phyloP scores from a whole-genome alignment of 2,329 filamentous ascomycete species.

The Trichophyton mentagrophytes region DNA sequence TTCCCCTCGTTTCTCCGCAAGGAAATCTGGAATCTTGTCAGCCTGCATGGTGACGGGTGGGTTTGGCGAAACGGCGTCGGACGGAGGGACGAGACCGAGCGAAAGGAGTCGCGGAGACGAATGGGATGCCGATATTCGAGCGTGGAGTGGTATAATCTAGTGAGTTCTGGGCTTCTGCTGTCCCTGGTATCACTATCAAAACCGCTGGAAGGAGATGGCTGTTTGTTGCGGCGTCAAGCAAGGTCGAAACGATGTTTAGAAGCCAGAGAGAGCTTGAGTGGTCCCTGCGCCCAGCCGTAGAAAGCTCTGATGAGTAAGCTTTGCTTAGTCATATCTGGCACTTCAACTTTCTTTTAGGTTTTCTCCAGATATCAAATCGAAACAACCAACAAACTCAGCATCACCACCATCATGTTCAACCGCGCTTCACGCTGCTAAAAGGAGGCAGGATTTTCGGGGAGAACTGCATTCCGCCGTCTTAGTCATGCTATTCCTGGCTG shows the following conservation, averaged over 20 bases:
- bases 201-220: background rate
- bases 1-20: slow-evolving; percentile 75
- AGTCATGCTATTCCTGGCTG: background rate
- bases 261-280: slow-evolving; percentile 18
- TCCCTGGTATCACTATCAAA: background rate
- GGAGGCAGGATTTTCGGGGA: background rate
- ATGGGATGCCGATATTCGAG: background rate
- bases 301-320: slow-evolving; percentile 5
- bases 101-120: background rate
- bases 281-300: slow-evolving; percentile 19
- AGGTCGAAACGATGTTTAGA: slow-evolving; percentile 11
- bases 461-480: background rate
- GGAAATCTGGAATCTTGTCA: slow-evolving; percentile 83
- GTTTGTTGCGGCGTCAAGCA: slow-evolving; percentile 5
- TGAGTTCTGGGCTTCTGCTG: background rate
- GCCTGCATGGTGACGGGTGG: slow-evolving; percentile 51
- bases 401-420: background rate
- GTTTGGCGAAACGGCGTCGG: background rate
- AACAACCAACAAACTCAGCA: background rate
- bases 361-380: background rate
- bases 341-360: background rate
- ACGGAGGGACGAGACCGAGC: background rate
- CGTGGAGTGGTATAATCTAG: background rate
- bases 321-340: background rate
- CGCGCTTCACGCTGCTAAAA: background rate